These are phyloP conservation scores for Davidsoniella virescens DNA, from an alignment of 2,329 filamentous ascomycete genomes.

Conservation along the genomic window DNA sequence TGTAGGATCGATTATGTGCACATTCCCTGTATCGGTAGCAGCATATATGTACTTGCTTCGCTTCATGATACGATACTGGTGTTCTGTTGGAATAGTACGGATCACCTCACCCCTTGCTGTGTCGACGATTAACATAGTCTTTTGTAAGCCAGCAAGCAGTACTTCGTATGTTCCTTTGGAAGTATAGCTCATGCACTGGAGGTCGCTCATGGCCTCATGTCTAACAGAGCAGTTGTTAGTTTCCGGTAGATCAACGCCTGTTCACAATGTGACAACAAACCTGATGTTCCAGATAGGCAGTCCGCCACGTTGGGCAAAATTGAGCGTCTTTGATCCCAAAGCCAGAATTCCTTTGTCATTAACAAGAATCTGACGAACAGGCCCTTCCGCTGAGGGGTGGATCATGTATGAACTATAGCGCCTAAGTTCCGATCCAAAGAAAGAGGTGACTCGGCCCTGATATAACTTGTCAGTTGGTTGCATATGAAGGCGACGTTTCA, in stretches of 20 bases:
- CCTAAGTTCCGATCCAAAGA: conserved; percentile 71
- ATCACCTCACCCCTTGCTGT: conserved; percentile 54
- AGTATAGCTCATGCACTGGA: conserved; percentile 91
- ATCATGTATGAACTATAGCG: conserved; percentile 82
- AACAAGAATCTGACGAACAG: conserved; percentile 76
- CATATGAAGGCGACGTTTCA: not conserved
- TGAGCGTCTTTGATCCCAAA: conserved; percentile 67
- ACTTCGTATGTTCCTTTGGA: conserved; percentile 72
- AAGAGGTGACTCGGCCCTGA: conserved; percentile 77
- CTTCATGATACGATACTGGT: conserved; percentile 84
- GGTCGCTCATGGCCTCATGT: conserved; percentile 44
- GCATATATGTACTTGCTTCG: conserved; percentile 82
- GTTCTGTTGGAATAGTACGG: conserved; percentile 52
- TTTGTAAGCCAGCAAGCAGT: conserved; percentile 73
- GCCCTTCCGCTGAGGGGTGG: conserved; percentile 55
- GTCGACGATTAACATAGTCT: conserved; percentile 65
- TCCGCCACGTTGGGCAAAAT: conserved; percentile 74
- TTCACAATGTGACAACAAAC: conserved; percentile 27
- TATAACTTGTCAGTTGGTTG: not conserved
- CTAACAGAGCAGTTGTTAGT: not conserved
- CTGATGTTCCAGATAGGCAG: conserved; percentile 76
- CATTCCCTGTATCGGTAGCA: conserved; percentile 63
- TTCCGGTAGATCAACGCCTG: not conserved
- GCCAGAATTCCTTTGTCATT: conserved; percentile 81
- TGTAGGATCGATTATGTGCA: conserved; percentile 72